Base-by-base conservation (phyloP, 306 rosid species). In the Senna tora region DNA sequence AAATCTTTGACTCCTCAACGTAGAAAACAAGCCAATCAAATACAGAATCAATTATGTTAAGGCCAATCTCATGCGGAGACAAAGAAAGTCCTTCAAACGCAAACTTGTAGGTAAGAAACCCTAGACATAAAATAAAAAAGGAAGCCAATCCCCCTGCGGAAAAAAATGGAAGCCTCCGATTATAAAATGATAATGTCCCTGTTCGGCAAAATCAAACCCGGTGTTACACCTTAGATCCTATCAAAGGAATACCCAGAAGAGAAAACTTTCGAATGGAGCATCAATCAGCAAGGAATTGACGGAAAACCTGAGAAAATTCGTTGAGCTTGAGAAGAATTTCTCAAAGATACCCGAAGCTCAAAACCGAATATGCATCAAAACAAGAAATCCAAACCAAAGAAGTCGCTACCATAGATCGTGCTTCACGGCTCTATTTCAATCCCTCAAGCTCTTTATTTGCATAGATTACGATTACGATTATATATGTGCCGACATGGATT, bases 301-400 rank as follows among this genome's bases (percentile, higher is more conserved):
- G 78, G 65, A 80, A 73, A 76, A 43, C 42, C 12, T 4, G 65
- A 83, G 74, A 79, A 72, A 55, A n/a, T 20, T 57, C 21, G 77
- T 41, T 58, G 21, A 21, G 71, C 9, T 58, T 28, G 62, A 67
- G 84, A 75, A 38, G 81, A 54, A 59, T 38, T 67, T 25, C 3
- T 8, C 22, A 39, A 65, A 30, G 69, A 76, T 59, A 16, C 75
- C 1, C 13, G 38, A 57, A 66, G 43, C 22, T 21, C 19, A 47
- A 17, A 67, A 66, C 12, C 15, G 78, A 72, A 79, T 34, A 75
- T 28, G 76, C 33, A 67, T 72, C 14, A 56, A 74, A 50, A 36
- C 65, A 54, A 11, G 65, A 53, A 47, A 63, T 63, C 34, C 68
- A 12, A 41, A 63, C 46, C 59, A 53, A 75, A 10, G 58, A 71